Evolutionary conservation across 768 basidiomycete genomes (phyloP), one percentile per base, ranked within the genome.

Genomic region (Hypholoma sublateritium): DNA sequence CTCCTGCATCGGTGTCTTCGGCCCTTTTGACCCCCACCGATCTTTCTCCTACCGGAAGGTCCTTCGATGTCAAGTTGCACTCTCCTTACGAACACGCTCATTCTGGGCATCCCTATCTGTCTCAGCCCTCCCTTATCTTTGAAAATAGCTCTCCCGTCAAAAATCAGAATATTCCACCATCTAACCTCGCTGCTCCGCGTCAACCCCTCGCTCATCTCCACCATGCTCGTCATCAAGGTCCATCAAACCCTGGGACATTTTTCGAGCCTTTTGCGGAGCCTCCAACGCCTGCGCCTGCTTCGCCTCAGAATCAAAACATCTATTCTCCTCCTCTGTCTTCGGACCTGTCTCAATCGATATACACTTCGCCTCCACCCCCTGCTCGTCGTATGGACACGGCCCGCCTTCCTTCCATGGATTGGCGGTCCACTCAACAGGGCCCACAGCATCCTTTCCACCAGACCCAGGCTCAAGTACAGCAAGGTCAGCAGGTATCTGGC

Each of bases 1-100:
- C 88, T 42, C 89, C 88, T 13, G 82, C 83, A 36, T 90, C 89
- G 28, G 86, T 82, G 1, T 79, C 86, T 14, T 89, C 88, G 37
- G 82, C 85, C 16, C 78, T 91, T 17, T 72, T 90, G 57, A 91
- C 89, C 0, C 89, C 89, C 1, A 86, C 87, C 39, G 88, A 90
- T 63, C 74, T 87, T 49, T 89, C 88, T 13, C 89, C 89, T 24
- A 80, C 82, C 51, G 81, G 80, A 53, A 68, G 71, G 50, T 67
- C 79, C 14, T 84, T 86, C 64, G 85, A 88, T 60, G 66, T 78
- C 51, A 88, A 79, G 67, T 65, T 81, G 43, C 75, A 80, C 59
- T 72, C 79, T 43, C 74, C 81, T 25, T 84, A 83, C 61, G 87
- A 88, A 47, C 50, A 72, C 62, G 59, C 70, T 55, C 70, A 78